A percentile compares a stretch with the other conserved stretches of the same genome.
These are phyloP conservation scores for Erodium trifolium DNA, from an alignment of 441 rosid species.

Conservation along the genomic window DNA sequence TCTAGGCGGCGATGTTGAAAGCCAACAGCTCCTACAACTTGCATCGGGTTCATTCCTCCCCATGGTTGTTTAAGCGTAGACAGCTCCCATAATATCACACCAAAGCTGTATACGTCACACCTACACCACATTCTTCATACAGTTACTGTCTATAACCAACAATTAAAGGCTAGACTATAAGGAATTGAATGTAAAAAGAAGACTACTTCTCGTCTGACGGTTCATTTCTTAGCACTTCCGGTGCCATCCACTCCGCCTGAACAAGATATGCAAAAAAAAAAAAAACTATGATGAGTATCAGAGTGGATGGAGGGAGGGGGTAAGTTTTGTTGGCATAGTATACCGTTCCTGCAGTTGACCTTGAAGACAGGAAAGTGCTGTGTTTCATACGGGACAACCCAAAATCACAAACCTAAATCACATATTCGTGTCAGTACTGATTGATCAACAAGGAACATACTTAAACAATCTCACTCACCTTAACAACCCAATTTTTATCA, in stretches of 20 bases:
- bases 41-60: constrained; percentile 99
- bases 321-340: constrained; percentile 15
- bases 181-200: constrained; percentile 6
- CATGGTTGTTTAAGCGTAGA: constrained; percentile 78
- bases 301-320: background rate
- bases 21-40: constrained; percentile 98
- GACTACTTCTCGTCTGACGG: constrained; percentile 91
- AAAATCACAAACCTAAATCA: constrained; percentile 70
- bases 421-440: constrained; percentile 13
- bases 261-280: constrained; percentile 6
- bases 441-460: constrained; percentile 7
- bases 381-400: constrained; percentile 57
- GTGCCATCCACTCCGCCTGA: constrained; percentile 99
- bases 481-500: constrained; percentile 93
- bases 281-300: too few relatives aligned
- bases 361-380: constrained; percentile 86
- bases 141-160: too few relatives aligned
- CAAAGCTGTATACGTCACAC: constrained; percentile 91
- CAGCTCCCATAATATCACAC: constrained; percentile 94
- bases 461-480: constrained; percentile 51
- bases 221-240: constrained; percentile 93
- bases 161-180: too few relatives aligned
- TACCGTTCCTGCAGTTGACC: constrained; percentile 96
- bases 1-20: constrained; percentile 94
- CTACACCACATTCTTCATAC: constrained; percentile 28